phyloP scores from a whole-genome alignment of 495 filamentous ascomycete species.

The Xanthoparmelia taractica region DNA sequence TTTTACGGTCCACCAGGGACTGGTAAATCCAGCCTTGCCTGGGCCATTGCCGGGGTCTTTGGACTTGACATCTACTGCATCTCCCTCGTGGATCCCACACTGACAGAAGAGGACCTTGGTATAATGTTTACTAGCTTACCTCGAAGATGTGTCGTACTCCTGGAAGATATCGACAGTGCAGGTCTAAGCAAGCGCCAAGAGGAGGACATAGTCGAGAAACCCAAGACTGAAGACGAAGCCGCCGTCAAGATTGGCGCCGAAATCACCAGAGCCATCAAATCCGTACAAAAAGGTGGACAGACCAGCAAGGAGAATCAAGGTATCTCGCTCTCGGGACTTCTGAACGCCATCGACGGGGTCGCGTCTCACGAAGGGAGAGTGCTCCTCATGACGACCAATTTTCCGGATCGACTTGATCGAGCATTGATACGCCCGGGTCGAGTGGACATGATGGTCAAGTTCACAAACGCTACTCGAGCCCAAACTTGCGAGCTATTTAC shows the following conservation, averaged over 20 bases:
- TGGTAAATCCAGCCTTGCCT: conserved; percentile 56
- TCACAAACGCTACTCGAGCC: conserved; percentile 53
- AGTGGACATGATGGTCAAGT: conserved; percentile 64
- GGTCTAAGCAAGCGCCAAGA: conserved; percentile 31
- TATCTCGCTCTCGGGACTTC: conserved; percentile 65
- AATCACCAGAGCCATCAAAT: conserved; percentile 19
- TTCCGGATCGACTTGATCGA: conserved; percentile 62
- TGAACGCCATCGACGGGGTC: conserved; percentile 82
- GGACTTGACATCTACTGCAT: conserved; percentile 58
- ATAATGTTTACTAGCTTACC: conserved; percentile 50
- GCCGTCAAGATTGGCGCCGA: conserved; percentile 21
- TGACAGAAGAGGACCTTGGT: conserved; percentile 43
- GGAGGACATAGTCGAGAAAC: conserved; percentile 5
- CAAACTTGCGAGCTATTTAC: conserved; percentile 63
- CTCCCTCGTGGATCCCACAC: conserved; percentile 46
- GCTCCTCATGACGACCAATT: conserved; percentile 80
- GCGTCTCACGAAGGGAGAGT: conserved; percentile 73
- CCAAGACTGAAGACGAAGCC: conserved; percentile 14
- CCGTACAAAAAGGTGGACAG: conserved; percentile 14
- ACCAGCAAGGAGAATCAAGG: conserved; percentile 26
- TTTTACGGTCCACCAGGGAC: conserved; percentile 66
- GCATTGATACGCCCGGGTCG: conserved; percentile 71
- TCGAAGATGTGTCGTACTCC: conserved; percentile 53
- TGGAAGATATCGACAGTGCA: conserved; percentile 62
- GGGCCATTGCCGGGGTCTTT: conserved; percentile 56